These are phyloP conservation scores for Saccharomycopsis sp. DNA, from an alignment of 805 yeast species.

Conservation along the genomic window DNA sequence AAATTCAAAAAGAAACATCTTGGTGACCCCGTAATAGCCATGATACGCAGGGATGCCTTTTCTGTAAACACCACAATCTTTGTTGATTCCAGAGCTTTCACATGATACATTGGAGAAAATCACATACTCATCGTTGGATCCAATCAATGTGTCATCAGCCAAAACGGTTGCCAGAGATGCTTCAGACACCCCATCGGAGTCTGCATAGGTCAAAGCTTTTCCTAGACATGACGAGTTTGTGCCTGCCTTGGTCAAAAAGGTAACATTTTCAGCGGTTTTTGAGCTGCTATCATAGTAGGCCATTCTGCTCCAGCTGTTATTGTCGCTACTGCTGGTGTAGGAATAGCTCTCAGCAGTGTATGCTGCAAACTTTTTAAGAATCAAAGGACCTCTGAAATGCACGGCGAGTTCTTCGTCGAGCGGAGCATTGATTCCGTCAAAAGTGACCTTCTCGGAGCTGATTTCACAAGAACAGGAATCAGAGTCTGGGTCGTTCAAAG, in stretches of 20 bases:
- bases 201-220: slow-evolving; percentile 58
- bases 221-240: slow-evolving; percentile 57
- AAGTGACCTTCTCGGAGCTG: slow-evolving; percentile 32
- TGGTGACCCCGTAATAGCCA: slow-evolving; percentile 59
- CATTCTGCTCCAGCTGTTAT: slow-evolving; percentile 48
- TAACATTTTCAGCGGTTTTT: slow-evolving; percentile 52
- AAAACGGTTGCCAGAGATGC: slow-evolving; percentile 45
- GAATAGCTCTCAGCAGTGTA: slow-evolving; percentile 41
- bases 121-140: slow-evolving; percentile 52
- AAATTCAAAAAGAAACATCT: slow-evolving; percentile 69
- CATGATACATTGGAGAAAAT: slow-evolving; percentile 57
- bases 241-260: slow-evolving; percentile 63
- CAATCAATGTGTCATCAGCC: slow-evolving; percentile 40
- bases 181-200: slow-evolving; percentile 42
- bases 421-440: slow-evolving; percentile 60
- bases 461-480: slow-evolving; percentile 43
- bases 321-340: slow-evolving; percentile 27
- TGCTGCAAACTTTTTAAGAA: slow-evolving; percentile 52
- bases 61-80: slow-evolving; percentile 72
- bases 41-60: slow-evolving; percentile 68
- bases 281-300: slow-evolving; percentile 51
- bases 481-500: slow-evolving; percentile 35
- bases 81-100: slow-evolving; percentile 43
- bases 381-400: slow-evolving; percentile 72
- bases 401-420: slow-evolving; percentile 63